Percentiles rank a stretch among this genome's conserved stretches.
Evolutionary conservation across 1,139 yeast genomes (phyloP).

Genomic region (Lodderomyces beijingensis): DNA sequence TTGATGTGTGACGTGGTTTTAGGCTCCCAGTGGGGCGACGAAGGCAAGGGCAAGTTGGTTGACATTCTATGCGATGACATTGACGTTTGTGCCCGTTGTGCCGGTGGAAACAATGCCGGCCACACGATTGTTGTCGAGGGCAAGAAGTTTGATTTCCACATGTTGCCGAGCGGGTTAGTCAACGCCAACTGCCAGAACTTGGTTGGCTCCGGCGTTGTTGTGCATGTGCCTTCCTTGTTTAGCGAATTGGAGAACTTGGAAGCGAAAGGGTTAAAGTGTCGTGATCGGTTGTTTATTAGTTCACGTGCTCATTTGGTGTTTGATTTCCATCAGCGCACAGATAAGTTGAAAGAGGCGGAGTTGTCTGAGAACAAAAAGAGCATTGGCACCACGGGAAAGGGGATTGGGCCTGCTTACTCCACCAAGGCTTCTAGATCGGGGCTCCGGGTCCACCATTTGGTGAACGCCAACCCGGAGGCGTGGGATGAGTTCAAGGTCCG

Average conservation of each 20-base stretch:
- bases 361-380: conserved; percentile 80
- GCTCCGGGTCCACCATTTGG: conserved; percentile 92
- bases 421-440: conserved; percentile 98
- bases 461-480: conserved; percentile 81
- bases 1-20: conserved; percentile 88
- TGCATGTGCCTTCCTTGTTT: conserved; percentile 91
- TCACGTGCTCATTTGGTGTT: conserved; percentile 95
- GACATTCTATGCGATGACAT: conserved; percentile 90
- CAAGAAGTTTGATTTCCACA: conserved; percentile 92
- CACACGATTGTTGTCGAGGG: conserved; percentile 93
- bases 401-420: conserved; percentile 97
- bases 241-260: conserved; percentile 79
- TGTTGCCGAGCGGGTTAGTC: conserved; percentile 95
- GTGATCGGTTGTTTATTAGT: conserved; percentile 78
- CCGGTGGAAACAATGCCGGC: conserved; percentile 99
- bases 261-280: conserved; percentile 73
- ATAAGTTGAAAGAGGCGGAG: conserved; percentile 91
- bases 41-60: conserved; percentile 97
- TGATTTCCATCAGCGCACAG: conserved; percentile 96
- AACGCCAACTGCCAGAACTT: conserved; percentile 87
- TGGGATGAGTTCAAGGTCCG: conserved; percentile 88
- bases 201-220: conserved; percentile 95
- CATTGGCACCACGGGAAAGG: conserved; percentile 98
- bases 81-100: conserved; percentile 97
- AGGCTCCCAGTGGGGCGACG: conserved; percentile 99